A percentile compares a stretch with the other conserved stretches of the same genome.
Conservation (phyloP, 2,329 filamentous ascomycete species). For the Plectosphaerella sp. region DNA sequence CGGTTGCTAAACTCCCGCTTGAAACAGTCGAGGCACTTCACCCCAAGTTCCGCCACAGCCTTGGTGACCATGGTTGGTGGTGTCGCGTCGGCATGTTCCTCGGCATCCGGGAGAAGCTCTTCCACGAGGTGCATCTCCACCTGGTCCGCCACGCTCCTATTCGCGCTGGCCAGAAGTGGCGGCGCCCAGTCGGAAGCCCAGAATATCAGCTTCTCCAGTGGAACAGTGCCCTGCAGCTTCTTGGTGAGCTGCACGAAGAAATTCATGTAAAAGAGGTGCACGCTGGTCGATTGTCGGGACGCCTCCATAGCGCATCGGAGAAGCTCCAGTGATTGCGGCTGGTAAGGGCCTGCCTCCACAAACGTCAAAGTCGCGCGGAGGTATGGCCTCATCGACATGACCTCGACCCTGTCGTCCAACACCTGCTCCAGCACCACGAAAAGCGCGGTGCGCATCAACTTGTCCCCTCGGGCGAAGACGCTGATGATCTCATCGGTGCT, state of each 20-base stretch:
- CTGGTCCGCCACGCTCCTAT: background rate
- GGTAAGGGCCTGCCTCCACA: background rate
- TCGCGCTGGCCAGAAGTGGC: constrained; percentile 39
- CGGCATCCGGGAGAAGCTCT: constrained; percentile 10
- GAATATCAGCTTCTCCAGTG: too few relatives aligned
- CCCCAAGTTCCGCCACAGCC: constrained; percentile 34
- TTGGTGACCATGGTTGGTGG: constrained; percentile 24
- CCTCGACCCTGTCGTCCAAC: background rate
- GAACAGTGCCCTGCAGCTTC: constrained; percentile 1
- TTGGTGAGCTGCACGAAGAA: constrained; percentile 24
- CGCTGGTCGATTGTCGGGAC: constrained; percentile 17
- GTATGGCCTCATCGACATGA: background rate
- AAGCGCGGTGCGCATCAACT: constrained; percentile 36
- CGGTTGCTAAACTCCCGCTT: constrained; percentile 38
- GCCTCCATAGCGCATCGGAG: background rate
- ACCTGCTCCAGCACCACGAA: background rate
- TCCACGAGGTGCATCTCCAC: background rate
- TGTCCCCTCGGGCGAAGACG: constrained; percentile 49
- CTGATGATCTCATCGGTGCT: constrained; percentile 53
- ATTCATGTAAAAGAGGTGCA: constrained; percentile 44
- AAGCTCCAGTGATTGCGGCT: background rate
- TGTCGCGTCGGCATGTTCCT: constrained; percentile 23
- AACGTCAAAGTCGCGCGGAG: background rate
- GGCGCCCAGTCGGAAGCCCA: constrained; percentile 39
- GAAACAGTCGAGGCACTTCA: constrained; percentile 41